phyloP scores from a whole-genome alignment of 495 filamentous ascomycete genomes.

The Tuber microsphaerosporum region DNA sequence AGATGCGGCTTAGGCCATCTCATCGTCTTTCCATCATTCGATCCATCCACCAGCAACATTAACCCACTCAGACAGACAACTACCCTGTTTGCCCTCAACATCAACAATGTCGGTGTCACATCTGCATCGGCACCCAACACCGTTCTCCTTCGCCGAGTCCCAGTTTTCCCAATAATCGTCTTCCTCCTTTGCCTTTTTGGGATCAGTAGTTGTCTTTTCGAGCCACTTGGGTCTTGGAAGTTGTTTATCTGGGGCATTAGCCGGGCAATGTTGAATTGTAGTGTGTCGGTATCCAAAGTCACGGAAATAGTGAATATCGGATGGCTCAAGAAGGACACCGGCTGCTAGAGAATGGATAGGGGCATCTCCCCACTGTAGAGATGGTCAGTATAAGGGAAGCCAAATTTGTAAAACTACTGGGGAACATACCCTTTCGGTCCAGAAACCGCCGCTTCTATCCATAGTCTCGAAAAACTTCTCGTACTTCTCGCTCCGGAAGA shows the following conservation, averaged over 20 bases:
- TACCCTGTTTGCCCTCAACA: slow-evolving; percentile 93
- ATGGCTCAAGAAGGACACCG: slow-evolving; percentile 70
- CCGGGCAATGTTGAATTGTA: slow-evolving; percentile 96
- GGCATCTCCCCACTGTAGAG: slow-evolving; percentile 85
- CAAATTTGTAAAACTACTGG: not conserved
- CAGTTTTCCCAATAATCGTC: slow-evolving; percentile 92
- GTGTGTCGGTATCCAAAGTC: slow-evolving; percentile 98
- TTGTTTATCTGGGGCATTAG: slow-evolving; percentile 88
- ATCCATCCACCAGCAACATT: slow-evolving; percentile 95
- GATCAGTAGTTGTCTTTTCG: slow-evolving; percentile 75
- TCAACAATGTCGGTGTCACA: slow-evolving; percentile 99
- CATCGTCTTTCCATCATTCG: slow-evolving; percentile 44
- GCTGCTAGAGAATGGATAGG: slow-evolving; percentile 97
- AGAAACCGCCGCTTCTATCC: slow-evolving; percentile 96
- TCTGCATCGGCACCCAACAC: slow-evolving; percentile 90
- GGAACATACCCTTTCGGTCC: slow-evolving; percentile 85
- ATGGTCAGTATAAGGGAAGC: slow-evolving; percentile 41
- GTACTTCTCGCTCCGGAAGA: slow-evolving; percentile 93
- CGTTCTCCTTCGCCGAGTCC: slow-evolving; percentile 86
- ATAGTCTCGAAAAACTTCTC: slow-evolving; percentile 99
- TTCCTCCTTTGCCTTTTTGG: slow-evolving; percentile 83
- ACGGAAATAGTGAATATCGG: slow-evolving; percentile 97
- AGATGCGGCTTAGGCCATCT: slow-evolving; percentile 18
- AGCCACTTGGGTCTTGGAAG: slow-evolving; percentile 72
- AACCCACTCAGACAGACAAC: slow-evolving; percentile 93